Percentiles rank a stretch among this genome's conserved stretches.
Conservation (phyloP, 306 rosid species). For the Psophocarpus tetragonolobus region DNA sequence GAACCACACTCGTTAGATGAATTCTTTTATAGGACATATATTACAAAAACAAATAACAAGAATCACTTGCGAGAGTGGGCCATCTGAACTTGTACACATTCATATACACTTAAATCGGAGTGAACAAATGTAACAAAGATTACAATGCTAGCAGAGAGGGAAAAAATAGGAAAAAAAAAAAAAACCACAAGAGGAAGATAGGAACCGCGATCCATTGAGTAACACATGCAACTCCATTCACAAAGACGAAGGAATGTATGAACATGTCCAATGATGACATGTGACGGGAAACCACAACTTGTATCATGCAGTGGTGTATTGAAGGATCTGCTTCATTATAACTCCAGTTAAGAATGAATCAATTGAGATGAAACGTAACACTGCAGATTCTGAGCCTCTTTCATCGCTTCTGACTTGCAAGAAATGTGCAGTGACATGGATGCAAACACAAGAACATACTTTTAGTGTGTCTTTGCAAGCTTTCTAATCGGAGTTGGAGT, state of each 20-base stretch:
- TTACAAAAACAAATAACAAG: slow-evolving; percentile 53
- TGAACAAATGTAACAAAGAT: slow-evolving; percentile 48
- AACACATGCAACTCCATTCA: slow-evolving; percentile 43
- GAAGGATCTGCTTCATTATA: slow-evolving; percentile 36
- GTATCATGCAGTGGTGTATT: slow-evolving; percentile 12
- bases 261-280: slow-evolving; percentile 36
- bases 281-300: slow-evolving; percentile 30
- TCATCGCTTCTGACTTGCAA: slow-evolving; percentile 31
- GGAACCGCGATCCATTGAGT: slow-evolving; percentile 14
- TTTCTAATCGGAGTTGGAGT: slow-evolving; percentile 74
- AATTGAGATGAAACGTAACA: slow-evolving; percentile 32
- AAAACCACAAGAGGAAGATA: slow-evolving; percentile 14
- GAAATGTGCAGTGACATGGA: slow-evolving; percentile 29
- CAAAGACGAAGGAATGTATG: slow-evolving; percentile 38
- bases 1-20: slow-evolving; percentile 15
- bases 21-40: slow-evolving; percentile 48
- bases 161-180: not conserved
- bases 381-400: slow-evolving; percentile 37
- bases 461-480: slow-evolving; percentile 19
- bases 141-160: slow-evolving; percentile 35
- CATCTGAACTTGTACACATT: slow-evolving; percentile 53
- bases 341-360: slow-evolving; percentile 50
- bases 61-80: slow-evolving; percentile 45
- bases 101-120: slow-evolving; percentile 64
- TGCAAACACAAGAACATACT: slow-evolving; percentile 32